Base-by-base conservation (phyloP, 2,329 filamentous ascomycete genomes). In the Colletotrichum sp. region DNA sequence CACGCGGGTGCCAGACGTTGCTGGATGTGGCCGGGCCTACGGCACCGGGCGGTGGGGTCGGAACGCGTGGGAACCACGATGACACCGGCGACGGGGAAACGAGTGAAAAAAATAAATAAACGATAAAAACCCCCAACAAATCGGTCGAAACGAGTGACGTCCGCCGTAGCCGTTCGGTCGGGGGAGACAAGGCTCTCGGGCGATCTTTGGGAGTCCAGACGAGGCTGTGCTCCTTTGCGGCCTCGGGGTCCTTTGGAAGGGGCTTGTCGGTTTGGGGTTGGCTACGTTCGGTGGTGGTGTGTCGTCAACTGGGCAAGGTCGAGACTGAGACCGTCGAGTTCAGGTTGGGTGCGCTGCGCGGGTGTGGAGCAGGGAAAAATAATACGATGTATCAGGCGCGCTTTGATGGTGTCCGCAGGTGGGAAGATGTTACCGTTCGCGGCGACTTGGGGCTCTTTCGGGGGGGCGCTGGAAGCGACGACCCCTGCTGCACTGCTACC, bases 371-470 rank as follows among this genome's bases (percentile, higher is more conserved):
- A 73, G 57, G 13, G 32, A 68, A 75, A 73, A 75, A 73, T 36
- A 69, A 73, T 73, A 73, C 64, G 74, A 69, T 73, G 70, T 75
- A 73, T 73, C 73, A 75, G 73, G 73, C 73, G 70, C 59, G 73
- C 73, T 73, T 73, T 65, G 64, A 75, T 68, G 34, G 34, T 59
- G 32, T 39, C 52, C 55, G 55, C 52, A 60, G 67, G 65, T 74
- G 74, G 74, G 70, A 76, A 48, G 73, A 73, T 73, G 71, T 59
- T 72, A 75, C 73, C 69, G 63, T 75, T 75, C 63, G 73, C 73
- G 73, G 63, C 63, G 55, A 59, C 48, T 48, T 55, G 64, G 69
- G 63, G 32, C 69, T 75, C 69, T 18, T 75, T 64, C n/a, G 48
- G 71, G 64, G 63, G 57, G 65, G 26, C 28, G 57, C 43, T 73